Base-by-base conservation (phyloP, 805 yeast species). In the Saccharomycopsis oosterbeekiorum region DNA sequence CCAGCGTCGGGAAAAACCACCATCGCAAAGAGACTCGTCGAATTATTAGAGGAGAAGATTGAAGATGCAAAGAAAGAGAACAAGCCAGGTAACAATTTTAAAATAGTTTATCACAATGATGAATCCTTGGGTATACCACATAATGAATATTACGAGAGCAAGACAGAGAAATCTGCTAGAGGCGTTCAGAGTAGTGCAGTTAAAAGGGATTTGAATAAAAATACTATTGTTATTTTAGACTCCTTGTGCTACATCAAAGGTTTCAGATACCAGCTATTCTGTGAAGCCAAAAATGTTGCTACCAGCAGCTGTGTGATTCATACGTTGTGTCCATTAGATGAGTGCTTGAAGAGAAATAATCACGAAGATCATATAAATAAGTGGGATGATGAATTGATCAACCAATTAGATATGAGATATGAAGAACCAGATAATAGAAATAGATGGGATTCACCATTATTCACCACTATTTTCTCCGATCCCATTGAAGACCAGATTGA, bases 401-500 rank as follows among this genome's bases (percentile, higher is more conserved):
- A 78, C 15, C 92, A 86, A 59, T 75, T 93, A 61, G 80, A 83
- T 2, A 88, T 91, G 83, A 74, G 99, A 62, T 94, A 85, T 69
- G 99, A 94, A 73, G 99, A 94, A 70, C 99, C 99, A 0, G 87
- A 89, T 69, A 84, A 84, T 39, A 81, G 82, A 68, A 82, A 86
- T 34, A 75, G 97, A 63, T 94, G 99, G 99, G 99, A 94, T 69
- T 84, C 96, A 3, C 99, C 99, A 5, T 74, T 93, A 64, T 85
- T 91, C 69, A 83, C 89, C 0, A 73, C 92, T 0, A 80, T 84
- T 2, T 67, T 67, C 17, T 83, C 80, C 57, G 85, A 85, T 39
- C 75, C 75, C 15, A 47, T 47, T 11, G 53, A 47, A 24, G 73
- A 72, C 2, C 61, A 47, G 10, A n/a, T 60, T 8, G 88, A 91